Conservation (phyloP, 768 basidiomycete genomes). For the Leccinum arenicola region DNA sequence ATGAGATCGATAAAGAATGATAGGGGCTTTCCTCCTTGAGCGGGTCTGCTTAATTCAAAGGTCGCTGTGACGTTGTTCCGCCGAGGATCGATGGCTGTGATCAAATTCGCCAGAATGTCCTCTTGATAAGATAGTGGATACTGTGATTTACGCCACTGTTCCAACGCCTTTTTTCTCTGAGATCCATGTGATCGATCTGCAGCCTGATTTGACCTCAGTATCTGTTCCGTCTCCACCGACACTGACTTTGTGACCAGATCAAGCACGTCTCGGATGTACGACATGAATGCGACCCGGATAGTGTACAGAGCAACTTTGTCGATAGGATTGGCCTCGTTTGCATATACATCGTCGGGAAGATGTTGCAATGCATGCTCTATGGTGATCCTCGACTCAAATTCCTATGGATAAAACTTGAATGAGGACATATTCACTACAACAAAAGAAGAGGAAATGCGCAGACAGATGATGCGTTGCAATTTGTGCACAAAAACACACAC, state of each 20-base stretch:
- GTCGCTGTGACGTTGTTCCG: neutral
- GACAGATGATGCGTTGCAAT: no score
- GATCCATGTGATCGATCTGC: neutral
- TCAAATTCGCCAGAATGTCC: neutral
- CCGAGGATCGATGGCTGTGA: neutral
- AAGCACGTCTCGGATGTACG: neutral
- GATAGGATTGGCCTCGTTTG: no score
- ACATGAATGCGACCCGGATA: neutral
- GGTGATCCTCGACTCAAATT: no score
- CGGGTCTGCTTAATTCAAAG: neutral
- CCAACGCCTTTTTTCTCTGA: neutral
- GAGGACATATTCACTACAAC: no score
- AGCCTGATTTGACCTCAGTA: neutral
- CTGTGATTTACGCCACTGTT: neutral
- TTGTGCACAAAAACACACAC: no score
- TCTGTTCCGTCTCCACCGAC: neutral
- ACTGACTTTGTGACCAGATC: neutral
- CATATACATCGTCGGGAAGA: no score
- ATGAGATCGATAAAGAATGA: neutral
- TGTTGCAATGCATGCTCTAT: no score
- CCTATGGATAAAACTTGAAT: no score
- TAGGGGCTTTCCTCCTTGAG: neutral
- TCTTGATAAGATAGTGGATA: neutral
- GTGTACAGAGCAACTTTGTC: no score
- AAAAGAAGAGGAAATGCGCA: no score